A percentile compares a stretch with the other conserved stretches of the same genome.
phyloP scores from a whole-genome alignment of 768 basidiomycete genomes.

The Pleurotus platypus region DNA sequence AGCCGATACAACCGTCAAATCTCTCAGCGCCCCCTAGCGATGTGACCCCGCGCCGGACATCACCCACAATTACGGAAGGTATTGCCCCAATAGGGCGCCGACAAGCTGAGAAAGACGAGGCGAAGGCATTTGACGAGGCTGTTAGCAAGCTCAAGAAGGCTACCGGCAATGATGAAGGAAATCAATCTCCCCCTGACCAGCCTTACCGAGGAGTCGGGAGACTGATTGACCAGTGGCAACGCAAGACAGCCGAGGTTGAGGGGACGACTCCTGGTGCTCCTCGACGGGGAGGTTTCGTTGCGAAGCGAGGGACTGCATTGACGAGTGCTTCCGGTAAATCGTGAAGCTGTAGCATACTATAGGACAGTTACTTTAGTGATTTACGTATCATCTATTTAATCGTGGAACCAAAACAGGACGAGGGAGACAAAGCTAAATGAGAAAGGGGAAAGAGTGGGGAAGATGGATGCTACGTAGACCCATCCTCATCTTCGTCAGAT shows the following conservation, averaged over 20 bases:
- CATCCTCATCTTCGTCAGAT: background rate
- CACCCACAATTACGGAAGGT: background rate
- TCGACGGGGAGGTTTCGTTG: constrained; percentile 28
- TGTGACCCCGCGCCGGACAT: background rate
- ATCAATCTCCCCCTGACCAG: constrained; percentile 54
- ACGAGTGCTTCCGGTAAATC: constrained; percentile 14
- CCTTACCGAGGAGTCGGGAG: constrained; percentile 82
- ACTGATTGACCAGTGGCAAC: constrained; percentile 87
- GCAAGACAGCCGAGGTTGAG: constrained; percentile 64
- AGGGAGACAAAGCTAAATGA: too few species aligned
- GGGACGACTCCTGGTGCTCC: background rate
- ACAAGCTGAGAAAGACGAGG: constrained; percentile 1
- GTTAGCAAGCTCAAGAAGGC: constrained; percentile 2
- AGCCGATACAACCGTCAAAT: background rate
- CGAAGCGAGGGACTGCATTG: constrained; percentile 37
- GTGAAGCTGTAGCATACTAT: background rate
- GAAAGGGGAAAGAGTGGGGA: too few species aligned
- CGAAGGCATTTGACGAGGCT: background rate
- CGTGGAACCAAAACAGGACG: background rate
- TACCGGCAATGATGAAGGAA: background rate
- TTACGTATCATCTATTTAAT: constrained; percentile 11
- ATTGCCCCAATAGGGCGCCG: background rate
- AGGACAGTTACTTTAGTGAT: constrained; percentile 6
- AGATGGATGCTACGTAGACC: too few species aligned
- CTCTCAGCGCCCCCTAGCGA: background rate